phyloP scores from a whole-genome alignment of 31 red algal genomes.

The Asparagopsis taxiformis region DNA sequence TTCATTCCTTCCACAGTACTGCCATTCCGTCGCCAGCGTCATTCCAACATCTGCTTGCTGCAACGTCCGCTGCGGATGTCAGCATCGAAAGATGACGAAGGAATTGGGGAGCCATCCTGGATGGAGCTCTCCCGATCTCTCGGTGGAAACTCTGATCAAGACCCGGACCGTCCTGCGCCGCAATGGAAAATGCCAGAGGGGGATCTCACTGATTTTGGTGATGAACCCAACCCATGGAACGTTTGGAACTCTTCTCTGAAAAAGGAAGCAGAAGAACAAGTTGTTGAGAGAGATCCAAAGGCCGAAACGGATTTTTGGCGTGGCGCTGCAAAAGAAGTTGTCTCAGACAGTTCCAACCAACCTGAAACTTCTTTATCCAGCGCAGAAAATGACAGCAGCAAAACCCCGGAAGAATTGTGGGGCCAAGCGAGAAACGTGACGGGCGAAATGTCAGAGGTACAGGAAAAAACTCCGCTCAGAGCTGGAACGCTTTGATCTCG shows the following conservation, averaged over 20 bases:
- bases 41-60: not conserved
- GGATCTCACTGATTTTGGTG: not conserved
- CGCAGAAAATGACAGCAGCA: not conserved
- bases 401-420: slow-evolving; percentile 39
- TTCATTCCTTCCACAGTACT: not conserved
- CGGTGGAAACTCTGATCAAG: slow-evolving; percentile 9
- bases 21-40: not conserved
- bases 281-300: slow-evolving; percentile 32
- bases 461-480: slow-evolving; percentile 40
- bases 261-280: not conserved
- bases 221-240: slow-evolving; percentile 29
- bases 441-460: slow-evolving; percentile 52
- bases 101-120: slow-evolving; percentile 45
- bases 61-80: not conserved
- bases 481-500: slow-evolving; percentile 48
- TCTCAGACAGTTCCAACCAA: not conserved
- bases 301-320: slow-evolving; percentile 81
- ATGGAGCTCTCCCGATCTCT: slow-evolving; percentile 55
- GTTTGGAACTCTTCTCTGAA: slow-evolving; percentile 34
- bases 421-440: slow-evolving; percentile 56
- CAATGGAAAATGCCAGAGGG: slow-evolving; percentile 67
- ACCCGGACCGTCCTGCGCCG: slow-evolving; percentile 23
- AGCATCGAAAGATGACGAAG: not conserved
- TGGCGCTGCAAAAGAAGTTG: slow-evolving; percentile 39
- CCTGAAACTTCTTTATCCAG: not conserved